Base-by-base conservation (phyloP, 306 rosid species). In the Malus sylvestris region DNA sequence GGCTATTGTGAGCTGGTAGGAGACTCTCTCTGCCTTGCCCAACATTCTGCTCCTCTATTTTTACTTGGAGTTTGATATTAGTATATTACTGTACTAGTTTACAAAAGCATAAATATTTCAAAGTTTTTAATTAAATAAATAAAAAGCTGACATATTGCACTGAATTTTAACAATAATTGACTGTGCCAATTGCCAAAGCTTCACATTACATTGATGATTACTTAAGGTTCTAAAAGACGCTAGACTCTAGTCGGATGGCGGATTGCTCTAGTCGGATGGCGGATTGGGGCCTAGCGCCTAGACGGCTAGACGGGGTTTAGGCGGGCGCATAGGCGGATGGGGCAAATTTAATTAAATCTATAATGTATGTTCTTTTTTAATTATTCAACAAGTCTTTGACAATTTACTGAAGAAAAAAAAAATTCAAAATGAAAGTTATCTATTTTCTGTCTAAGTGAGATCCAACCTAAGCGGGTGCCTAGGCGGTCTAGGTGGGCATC, bases 31-130 rank as follows among this genome's bases (percentile, higher is more conserved):
- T 78, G 70, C 44, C 73, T 75, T 53, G 67, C 51, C 85, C 88
- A 85, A 77, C 81, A 78, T 73, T 79, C 84, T 74, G 67, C 62
- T 38, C 65, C 72, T 70, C 35, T 71, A 46, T 30, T 60, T 61
- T 72, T 68, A 68, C 38, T 69, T 33, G 81, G 68, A 51, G 25
- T 66, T 58, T 35, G 75, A 67, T 76, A 79, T 30, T 64, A 12
- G 46, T 8, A 67, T 76, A 79, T 16, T 64, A 20, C 61, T 8
- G 6, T 23, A 20, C 77, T 38, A 60, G 35, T 30, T 71, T 51
- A 51, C 55, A 16, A 51, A 51, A 51, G 20, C 55, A 51, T 15
- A 51, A 51, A 5, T 16, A 42, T 42, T 42, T 42, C 10, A 10
- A 42, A 42, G 12, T 9, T 42, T 42, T 51, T 51, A 51, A 20